phyloP scores from a whole-genome alignment of 2,329 filamentous ascomycete species.

The Apiospora kogelbergensis region DNA sequence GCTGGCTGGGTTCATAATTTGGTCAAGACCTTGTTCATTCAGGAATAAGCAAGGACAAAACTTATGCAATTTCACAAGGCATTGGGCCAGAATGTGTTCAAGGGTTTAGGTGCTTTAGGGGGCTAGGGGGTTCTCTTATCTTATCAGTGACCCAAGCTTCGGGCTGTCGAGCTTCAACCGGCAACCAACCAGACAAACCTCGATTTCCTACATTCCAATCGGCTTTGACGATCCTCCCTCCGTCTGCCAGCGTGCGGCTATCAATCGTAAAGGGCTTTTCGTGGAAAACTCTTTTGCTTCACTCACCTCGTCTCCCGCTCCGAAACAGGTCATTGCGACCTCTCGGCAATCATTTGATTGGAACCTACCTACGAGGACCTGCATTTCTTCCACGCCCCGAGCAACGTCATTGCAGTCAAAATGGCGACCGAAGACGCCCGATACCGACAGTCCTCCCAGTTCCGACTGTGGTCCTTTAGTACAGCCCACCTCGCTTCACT shows the following conservation, averaged over 20 bases:
- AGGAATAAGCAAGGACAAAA: too few species aligned
- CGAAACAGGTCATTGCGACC: neutral
- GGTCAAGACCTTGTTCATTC: too few species aligned
- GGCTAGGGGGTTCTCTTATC: neutral
- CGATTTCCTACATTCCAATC: neutral
- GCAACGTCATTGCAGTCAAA: constrained; percentile 16
- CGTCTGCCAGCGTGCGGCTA: neutral
- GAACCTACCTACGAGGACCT: neutral
- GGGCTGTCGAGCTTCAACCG: neutral
- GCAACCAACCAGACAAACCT: neutral
- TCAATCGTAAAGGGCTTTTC: neutral
- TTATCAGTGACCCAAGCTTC: neutral
- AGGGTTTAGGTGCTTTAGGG: too few species aligned
- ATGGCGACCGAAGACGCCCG: constrained; percentile 87
- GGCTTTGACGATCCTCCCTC: neutral
- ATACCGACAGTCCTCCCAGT: constrained; percentile 89
- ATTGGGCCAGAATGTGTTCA: too few species aligned
- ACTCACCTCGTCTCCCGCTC: neutral
- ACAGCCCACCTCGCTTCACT: constrained; percentile 68
- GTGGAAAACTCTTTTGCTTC: too few species aligned
- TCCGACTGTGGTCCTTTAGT: constrained; percentile 89
- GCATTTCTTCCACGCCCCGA: neutral
- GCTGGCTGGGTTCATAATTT: too few species aligned
- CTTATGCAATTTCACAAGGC: too few species aligned
- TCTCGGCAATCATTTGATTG: neutral